phyloP scores from a whole-genome alignment of 805 yeast species.

The Candida alai region DNA sequence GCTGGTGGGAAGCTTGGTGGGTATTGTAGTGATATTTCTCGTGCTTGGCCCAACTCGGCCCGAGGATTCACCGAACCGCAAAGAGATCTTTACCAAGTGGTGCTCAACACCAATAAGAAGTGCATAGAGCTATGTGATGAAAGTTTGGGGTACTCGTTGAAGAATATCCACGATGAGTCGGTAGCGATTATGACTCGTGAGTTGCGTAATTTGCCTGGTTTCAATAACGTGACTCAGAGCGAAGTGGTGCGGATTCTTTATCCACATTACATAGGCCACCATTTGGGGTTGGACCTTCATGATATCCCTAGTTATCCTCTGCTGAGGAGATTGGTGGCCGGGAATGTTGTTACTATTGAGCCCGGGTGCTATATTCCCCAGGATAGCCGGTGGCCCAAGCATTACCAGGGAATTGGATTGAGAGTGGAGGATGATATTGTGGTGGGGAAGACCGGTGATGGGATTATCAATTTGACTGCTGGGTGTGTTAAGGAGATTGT shows the following conservation, averaged over 20 bases:
- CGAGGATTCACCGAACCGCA: constrained; percentile 70
- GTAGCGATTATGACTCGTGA: constrained; percentile 57
- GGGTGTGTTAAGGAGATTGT: constrained; percentile 83
- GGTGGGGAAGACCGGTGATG: constrained; percentile 57
- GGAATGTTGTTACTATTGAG: constrained; percentile 90
- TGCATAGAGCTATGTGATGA: constrained; percentile 72
- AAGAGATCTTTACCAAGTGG: constrained; percentile 83
- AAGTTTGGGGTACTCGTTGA: constrained; percentile 49
- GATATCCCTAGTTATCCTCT: constrained; percentile 69
- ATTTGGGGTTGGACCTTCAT: constrained; percentile 88
- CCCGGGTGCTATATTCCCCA: constrained; percentile 93
- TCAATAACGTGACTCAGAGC: constrained; percentile 46
- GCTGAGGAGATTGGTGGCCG: constrained; percentile 47
- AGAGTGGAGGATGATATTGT: constrained; percentile 94
- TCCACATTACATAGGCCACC: constrained; percentile 96
- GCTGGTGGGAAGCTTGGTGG: constrained; percentile 95
- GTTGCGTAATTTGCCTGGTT: constrained; percentile 66
- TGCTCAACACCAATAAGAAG: constrained; percentile 72
- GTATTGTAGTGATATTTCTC: constrained; percentile 90
- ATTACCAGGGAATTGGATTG: constrained; percentile 84
- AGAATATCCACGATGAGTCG: constrained; percentile 73
- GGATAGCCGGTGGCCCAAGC: constrained; percentile 66
- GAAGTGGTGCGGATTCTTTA: constrained; percentile 56
- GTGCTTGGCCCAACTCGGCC: constrained; percentile 92
- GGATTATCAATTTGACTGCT: constrained; percentile 55